Conservation (phyloP, 371 early-diverging fungal genomes). For the Chytridiales sp. region DNA sequence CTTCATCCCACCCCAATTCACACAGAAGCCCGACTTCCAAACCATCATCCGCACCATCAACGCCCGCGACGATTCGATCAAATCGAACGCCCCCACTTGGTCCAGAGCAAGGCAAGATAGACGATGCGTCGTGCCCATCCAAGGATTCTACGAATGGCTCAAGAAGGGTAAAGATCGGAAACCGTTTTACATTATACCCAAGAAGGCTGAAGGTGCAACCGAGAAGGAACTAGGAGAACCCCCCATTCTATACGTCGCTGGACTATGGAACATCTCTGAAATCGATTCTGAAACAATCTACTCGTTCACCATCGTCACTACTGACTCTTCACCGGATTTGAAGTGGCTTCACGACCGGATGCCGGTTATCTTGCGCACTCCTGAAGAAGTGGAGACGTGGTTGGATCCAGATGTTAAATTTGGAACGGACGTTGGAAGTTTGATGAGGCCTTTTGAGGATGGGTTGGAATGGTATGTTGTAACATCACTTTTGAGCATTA, state of each 20-base stretch:
- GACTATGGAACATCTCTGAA: conserved; percentile 12
- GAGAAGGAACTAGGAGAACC: neutral
- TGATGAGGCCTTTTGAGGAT: conserved; percentile 59
- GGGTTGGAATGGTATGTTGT: conserved; percentile 44
- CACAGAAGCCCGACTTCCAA: conserved; percentile 36
- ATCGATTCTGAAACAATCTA: neutral
- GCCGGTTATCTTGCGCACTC: conserved; percentile 66
- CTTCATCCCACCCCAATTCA: conserved; percentile 56
- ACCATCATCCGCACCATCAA: conserved; percentile 60
- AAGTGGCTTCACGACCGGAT: conserved; percentile 68
- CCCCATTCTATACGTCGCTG: conserved; percentile 22
- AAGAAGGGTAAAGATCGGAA: conserved; percentile 52
- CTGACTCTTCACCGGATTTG: conserved; percentile 33
- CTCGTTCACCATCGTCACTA: conserved; percentile 59
- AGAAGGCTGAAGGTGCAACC: neutral
- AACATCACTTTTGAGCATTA: conserved; percentile 1
- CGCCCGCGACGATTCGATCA: conserved; percentile 66
- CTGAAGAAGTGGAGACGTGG: conserved; percentile 55
- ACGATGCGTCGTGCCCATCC: conserved; percentile 67
- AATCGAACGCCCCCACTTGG: conserved; percentile 53
- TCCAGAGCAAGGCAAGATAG: conserved; percentile 52
- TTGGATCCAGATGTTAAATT: conserved; percentile 52
- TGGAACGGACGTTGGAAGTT: conserved; percentile 33
- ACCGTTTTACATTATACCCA: conserved; percentile 53
- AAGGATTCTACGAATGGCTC: conserved; percentile 78